These are phyloP conservation scores for Leccinum laetum DNA, from an alignment of 1,284 basidiomycete genomes.

Conservation along the genomic window DNA sequence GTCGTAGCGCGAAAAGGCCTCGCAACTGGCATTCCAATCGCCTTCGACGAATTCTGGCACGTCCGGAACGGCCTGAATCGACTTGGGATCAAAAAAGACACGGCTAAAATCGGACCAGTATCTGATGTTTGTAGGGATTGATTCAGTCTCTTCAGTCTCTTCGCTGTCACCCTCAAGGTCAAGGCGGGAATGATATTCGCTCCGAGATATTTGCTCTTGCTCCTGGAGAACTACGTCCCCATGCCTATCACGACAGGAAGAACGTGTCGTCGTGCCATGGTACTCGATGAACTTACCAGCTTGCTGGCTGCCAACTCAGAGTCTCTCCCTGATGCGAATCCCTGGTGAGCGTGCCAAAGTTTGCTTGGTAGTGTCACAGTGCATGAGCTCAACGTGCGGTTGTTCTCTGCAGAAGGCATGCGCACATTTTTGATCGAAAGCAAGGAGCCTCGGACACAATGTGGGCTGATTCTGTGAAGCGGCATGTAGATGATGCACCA, in stretches of 20 bases:
- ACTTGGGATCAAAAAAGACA: constrained; percentile 63
- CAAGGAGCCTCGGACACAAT: constrained; percentile 60
- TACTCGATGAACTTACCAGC: constrained; percentile 23
- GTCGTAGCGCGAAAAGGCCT: constrained; percentile 53
- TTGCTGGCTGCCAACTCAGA: constrained; percentile 14
- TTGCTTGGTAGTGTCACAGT: constrained; percentile 39
- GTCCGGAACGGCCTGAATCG: constrained; percentile 64
- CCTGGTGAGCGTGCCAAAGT: constrained; percentile 60
- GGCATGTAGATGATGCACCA: constrained; percentile 4
- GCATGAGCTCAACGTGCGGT: constrained; percentile 8
- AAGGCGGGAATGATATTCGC: constrained; percentile 53
- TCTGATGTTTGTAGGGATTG: constrained; percentile 39
- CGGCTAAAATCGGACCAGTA: constrained; percentile 82
- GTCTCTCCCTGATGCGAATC: constrained; percentile 24
- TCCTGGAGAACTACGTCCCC: constrained; percentile 49
- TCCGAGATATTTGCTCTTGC: constrained; percentile 52
- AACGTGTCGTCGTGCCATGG: neutral
- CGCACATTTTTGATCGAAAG: constrained; percentile 68
- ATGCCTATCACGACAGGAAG: constrained; percentile 41
- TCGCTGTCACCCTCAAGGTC: constrained; percentile 36
- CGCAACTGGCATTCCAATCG: constrained; percentile 56
- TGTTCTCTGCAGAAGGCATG: constrained; percentile 6
- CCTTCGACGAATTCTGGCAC: constrained; percentile 46
- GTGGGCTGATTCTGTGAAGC: constrained; percentile 51
- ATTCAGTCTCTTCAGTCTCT: constrained; percentile 18